A percentile compares a stretch with the other conserved stretches of the same genome.
Conservation (phyloP, 2,329 filamentous ascomycete genomes). For the Colletotrichum viniferum region DNA sequence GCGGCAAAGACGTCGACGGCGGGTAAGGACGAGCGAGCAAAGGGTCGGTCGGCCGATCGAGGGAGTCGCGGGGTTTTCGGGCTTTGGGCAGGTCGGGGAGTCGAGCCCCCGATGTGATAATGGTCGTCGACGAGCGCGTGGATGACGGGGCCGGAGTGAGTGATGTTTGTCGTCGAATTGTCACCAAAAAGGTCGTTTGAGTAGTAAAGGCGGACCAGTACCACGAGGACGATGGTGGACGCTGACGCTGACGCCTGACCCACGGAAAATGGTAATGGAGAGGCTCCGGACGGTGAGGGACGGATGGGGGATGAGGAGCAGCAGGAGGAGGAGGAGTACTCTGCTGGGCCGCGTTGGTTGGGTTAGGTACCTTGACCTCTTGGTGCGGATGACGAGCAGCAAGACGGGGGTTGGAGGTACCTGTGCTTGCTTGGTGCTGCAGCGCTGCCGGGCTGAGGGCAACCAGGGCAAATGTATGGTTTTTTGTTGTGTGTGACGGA, state of each 20-base stretch:
- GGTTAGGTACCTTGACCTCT: not conserved
- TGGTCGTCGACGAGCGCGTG: not conserved
- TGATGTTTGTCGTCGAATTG: constrained; percentile 1
- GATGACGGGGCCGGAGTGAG: not conserved
- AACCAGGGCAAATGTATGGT: not conserved
- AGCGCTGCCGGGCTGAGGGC: not conserved
- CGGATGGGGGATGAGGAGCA: not conserved
- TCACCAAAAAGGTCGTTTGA: constrained; percentile 6
- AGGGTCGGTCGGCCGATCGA: constrained; percentile 9
- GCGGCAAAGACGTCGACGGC: not conserved
- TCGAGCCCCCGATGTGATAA: constrained; percentile 7
- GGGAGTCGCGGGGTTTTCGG: constrained; percentile 4
- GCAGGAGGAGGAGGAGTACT: not conserved
- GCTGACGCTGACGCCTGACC: constrained; percentile 15
- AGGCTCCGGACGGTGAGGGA: constrained; percentile 13
- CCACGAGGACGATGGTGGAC: constrained; percentile 10
- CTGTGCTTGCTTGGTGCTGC: not conserved
- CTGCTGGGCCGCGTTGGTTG: not conserved
- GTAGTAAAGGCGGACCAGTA: not conserved
- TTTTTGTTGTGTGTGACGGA: constrained; percentile 11
- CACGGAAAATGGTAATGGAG: constrained; percentile 16
- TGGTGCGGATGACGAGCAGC: not conserved
- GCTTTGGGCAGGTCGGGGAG: not conserved
- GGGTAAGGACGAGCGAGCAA: not conserved
- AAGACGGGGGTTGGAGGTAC: not conserved